Evolutionary conservation across 1,284 basidiomycete species (phyloP).

Genomic region (Microbotryum scabiosae): DNA sequence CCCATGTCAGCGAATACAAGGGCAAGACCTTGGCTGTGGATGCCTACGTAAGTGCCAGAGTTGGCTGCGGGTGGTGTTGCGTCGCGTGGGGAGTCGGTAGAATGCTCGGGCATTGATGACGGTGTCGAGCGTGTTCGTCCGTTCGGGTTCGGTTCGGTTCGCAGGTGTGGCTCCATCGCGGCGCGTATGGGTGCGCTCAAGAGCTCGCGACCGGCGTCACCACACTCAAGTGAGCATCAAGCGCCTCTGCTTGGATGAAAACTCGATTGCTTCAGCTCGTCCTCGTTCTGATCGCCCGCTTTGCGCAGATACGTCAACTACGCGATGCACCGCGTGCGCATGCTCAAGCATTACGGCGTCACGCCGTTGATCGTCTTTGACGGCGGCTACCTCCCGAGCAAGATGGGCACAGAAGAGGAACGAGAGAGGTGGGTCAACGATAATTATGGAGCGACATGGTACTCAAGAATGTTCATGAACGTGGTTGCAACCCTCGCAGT

Average conservation of each 20-base stretch:
- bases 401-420: slow-evolving; percentile 78
- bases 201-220: slow-evolving; percentile 76
- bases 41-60: slow-evolving; percentile 21
- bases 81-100: neutral
- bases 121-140: neutral
- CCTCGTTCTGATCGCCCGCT: neutral
- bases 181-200: slow-evolving; percentile 81
- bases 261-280: neutral
- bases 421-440: slow-evolving; percentile 50
- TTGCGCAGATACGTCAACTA: slow-evolving; percentile 82
- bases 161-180: slow-evolving; percentile 97
- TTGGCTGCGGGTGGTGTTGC: neutral
- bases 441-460: neutral
- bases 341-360: slow-evolving; percentile 75
- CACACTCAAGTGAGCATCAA: slow-evolving; percentile 62
- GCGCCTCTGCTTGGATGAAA: neutral
- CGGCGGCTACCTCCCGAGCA: slow-evolving; percentile 88
- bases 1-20: slow-evolving; percentile 68
- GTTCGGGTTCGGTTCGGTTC: slow-evolving; percentile 63
- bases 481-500: slow-evolving; percentile 37
- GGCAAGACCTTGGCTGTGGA: slow-evolving; percentile 35
- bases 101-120: neutral
- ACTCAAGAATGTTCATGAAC: neutral
- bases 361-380: slow-evolving; percentile 92
- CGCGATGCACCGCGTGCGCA: slow-evolving; percentile 81